A percentile compares a stretch with the other conserved stretches of the same genome.
phyloP scores from a whole-genome alignment of 2,329 filamentous ascomycete genomes.

The Xylaria sp. region DNA sequence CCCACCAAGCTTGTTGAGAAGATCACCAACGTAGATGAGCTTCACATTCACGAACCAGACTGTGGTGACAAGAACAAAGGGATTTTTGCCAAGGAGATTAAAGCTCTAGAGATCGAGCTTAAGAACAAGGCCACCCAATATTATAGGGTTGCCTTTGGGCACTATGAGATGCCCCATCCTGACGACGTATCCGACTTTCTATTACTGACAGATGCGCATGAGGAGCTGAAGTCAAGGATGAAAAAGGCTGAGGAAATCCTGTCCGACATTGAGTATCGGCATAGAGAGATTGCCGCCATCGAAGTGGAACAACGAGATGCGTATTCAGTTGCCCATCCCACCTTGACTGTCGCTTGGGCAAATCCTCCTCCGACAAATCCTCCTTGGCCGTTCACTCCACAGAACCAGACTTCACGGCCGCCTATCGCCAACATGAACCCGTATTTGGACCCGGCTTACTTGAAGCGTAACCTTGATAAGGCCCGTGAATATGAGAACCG shows the following conservation, averaged over 20 bases:
- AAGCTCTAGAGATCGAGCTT: background rate
- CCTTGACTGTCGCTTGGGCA: too few relatives aligned
- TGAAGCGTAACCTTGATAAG: too few relatives aligned
- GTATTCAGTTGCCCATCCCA: too few relatives aligned
- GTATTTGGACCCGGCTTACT: too few relatives aligned
- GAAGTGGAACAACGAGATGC: too few relatives aligned
- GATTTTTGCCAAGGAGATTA: background rate
- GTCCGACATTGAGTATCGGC: too few relatives aligned
- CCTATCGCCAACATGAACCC: too few relatives aligned
- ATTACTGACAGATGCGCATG: background rate
- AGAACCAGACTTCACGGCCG: too few relatives aligned
- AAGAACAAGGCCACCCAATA: background rate
- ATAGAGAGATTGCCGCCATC: too few relatives aligned
- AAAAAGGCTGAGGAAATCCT: background rate
- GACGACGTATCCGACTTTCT: background rate
- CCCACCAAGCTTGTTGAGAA: background rate
- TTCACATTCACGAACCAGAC: background rate
- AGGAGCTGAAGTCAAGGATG: background rate
- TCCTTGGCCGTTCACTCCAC: too few relatives aligned
- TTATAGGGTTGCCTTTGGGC: background rate
- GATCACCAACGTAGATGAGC: background rate
- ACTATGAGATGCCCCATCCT: background rate
- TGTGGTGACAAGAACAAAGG: background rate
- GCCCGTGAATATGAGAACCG: too few relatives aligned
- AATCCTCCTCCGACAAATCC: too few relatives aligned